Base-by-base conservation (phyloP, 176 grass and related monocot species). In the Cocos nucifera region DNA sequence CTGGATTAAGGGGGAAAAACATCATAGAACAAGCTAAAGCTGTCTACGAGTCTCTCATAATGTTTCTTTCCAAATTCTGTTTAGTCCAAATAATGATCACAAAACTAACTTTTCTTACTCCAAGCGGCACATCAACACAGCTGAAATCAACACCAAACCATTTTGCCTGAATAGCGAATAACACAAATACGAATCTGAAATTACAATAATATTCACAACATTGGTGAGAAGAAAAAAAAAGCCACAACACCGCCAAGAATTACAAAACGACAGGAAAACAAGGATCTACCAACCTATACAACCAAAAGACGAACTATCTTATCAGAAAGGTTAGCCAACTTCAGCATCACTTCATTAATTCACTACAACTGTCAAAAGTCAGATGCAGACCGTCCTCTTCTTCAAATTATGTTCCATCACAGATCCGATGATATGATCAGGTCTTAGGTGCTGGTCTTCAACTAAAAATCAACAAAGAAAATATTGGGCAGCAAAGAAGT, bases 141-240 rank as follows among this genome's bases (percentile, higher is more conserved):
- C 35, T 44, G 9, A 44, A 12, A 44, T 44, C 35, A 44, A 44
- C 35, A 44, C 0, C 35, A 9, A 10, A 1, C 35, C 35, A 44
- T 0, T 9, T 44, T 12, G 35, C 8, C 9, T 44, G 35, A 14
- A 44, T 44, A 44, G 10, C 14, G 35, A 12, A 44, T 44, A 44
- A 44, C 35, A 12, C 35, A 44, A 14, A 44, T 44, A 44, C 35
- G 8, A 44, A 44, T 44, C 35, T 44, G 35, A 66, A 53, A 69
- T 77, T 61, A 69, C 54, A 77, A 72, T 52, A 69, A 84, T 79
- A 94, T 94, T 88, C 84, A 94, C 81, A 94, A 60, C 62, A 63
- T 60, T 0, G 29, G 50, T 44, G 6, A 44, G 32, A 44, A 2
- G 0, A 69, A 85, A 74, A 12, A 62, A 61, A 69, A 78, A 57